Percentiles rank a stretch among this genome's conserved stretches.
Conservation (phyloP, 257 asterid species). For the Penstemon eatonii region DNA sequence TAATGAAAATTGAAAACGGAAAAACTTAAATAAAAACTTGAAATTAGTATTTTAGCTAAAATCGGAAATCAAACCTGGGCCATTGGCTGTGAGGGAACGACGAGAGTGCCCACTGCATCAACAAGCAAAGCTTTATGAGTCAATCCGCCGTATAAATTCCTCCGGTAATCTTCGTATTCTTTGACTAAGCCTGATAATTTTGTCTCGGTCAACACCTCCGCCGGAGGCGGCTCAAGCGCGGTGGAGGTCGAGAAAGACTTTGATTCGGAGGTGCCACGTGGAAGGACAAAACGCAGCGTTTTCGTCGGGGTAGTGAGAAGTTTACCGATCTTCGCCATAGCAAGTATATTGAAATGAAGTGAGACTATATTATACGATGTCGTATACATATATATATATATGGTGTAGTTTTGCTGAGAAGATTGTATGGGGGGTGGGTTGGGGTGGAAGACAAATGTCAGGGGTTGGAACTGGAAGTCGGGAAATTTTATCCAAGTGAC, state of each 20-base stretch:
- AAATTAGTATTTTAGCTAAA: neutral
- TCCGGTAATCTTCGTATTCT: slow-evolving; percentile 90
- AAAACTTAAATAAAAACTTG: neutral
- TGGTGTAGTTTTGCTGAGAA: neutral
- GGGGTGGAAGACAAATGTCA: too few relatives aligned
- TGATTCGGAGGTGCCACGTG: slow-evolving; percentile 28
- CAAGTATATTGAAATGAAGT: slow-evolving; percentile 2
- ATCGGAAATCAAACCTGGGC: slow-evolving; percentile 66
- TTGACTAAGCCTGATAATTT: slow-evolving; percentile 54
- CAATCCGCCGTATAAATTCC: slow-evolving; percentile 80
- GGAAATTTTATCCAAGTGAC: too few relatives aligned
- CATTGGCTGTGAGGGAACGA: slow-evolving; percentile 95
- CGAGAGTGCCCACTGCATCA: slow-evolving; percentile 96
- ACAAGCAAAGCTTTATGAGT: slow-evolving; percentile 94
- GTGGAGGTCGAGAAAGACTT: slow-evolving; percentile 44
- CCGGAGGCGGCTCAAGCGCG: slow-evolving; percentile 27
- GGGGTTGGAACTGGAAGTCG: too few relatives aligned
- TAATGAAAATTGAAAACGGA: neutral
- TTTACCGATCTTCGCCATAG: slow-evolving; percentile 33
- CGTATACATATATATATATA: neutral
- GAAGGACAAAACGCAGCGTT: slow-evolving; percentile 24
- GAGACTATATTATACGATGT: slow-evolving; percentile 29
- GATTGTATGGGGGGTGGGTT: too few relatives aligned
- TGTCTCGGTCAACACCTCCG: slow-evolving; percentile 39
- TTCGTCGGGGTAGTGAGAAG: slow-evolving; percentile 26